A percentile compares a stretch with the other conserved stretches of the same genome.
phyloP scores from a whole-genome alignment of 2,329 filamentous ascomycete species.

The Sporothrix pseudoabietina region DNA sequence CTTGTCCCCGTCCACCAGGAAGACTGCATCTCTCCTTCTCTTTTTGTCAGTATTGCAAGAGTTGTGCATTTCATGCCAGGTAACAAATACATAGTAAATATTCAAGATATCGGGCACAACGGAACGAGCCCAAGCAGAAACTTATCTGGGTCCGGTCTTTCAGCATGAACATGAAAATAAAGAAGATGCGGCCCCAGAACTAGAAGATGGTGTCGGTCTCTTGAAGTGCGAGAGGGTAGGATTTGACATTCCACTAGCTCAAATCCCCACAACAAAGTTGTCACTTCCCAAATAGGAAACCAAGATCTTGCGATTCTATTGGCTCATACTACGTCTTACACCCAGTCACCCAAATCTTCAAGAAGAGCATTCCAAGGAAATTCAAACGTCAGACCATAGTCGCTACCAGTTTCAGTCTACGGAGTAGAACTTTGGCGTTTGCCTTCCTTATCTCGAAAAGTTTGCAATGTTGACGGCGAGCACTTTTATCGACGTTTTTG shows the following conservation, averaged over 20 bases:
- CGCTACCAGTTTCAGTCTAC: neutral
- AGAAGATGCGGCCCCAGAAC: neutral
- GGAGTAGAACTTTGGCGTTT: neutral
- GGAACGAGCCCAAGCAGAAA: neutral
- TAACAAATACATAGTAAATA: too few relatives aligned
- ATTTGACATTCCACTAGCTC: neutral
- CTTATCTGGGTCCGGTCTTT: neutral
- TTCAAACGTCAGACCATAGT: neutral
- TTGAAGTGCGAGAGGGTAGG: neutral
- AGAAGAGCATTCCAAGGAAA: neutral
- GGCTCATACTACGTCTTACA: neutral
- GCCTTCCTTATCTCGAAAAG: neutral
- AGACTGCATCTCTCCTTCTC: neutral
- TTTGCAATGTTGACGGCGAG: neutral
- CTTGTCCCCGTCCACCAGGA: neutral
- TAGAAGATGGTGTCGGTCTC: neutral
- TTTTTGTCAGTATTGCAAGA: neutral
- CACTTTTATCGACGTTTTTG: too few relatives aligned
- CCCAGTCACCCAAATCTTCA: neutral
- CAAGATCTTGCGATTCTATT: slow-evolving; percentile 8
- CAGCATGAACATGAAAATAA: neutral
- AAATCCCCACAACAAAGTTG: neutral
- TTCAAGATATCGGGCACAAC: neutral
- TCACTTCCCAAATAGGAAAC: slow-evolving; percentile 11
- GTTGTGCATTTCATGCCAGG: neutral